phyloP scores from a whole-genome alignment of 257 asterid species.

The Thymus quinquecostatus region DNA sequence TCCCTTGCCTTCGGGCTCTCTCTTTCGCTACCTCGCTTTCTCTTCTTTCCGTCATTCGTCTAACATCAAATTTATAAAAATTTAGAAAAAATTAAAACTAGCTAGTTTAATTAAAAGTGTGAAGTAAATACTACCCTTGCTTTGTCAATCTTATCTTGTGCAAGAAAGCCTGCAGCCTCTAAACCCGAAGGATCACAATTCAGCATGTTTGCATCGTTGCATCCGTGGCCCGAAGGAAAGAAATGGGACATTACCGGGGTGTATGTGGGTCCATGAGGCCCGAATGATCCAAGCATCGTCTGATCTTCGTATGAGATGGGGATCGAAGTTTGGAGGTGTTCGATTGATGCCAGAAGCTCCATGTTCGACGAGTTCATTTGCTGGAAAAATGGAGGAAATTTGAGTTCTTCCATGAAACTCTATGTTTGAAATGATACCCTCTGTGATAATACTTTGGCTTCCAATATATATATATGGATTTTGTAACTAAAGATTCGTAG shows the following conservation, averaged over 20 bases:
- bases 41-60: constrained; percentile 63
- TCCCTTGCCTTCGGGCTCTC: constrained; percentile 68
- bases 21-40: constrained; percentile 56
- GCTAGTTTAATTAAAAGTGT: not conserved
- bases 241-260: constrained; percentile 45
- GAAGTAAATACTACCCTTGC: not conserved
- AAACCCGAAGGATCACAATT: constrained; percentile 41
- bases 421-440: constrained; percentile 8
- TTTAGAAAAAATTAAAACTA: too few species aligned
- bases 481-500: constrained; percentile 30
- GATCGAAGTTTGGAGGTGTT: constrained; percentile 37
- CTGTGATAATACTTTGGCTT: constrained; percentile 12
- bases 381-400: constrained; percentile 26
- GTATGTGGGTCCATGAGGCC: constrained; percentile 27
- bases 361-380: constrained; percentile 38
- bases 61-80: not conserved
- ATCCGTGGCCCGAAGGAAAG: constrained; percentile 44
- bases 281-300: constrained; percentile 30
- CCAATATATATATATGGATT: constrained; percentile 39
- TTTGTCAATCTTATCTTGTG: constrained; percentile 37
- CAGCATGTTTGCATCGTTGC: constrained; percentile 33
- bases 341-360: constrained; percentile 45
- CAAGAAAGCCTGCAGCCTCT: constrained; percentile 30
- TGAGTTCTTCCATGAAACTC: constrained; percentile 39
- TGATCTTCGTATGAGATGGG: constrained; percentile 39